These are phyloP conservation scores for Bipolaris bicolor DNA, from an alignment of 2,329 filamentous ascomycete species.

Conservation along the genomic window DNA sequence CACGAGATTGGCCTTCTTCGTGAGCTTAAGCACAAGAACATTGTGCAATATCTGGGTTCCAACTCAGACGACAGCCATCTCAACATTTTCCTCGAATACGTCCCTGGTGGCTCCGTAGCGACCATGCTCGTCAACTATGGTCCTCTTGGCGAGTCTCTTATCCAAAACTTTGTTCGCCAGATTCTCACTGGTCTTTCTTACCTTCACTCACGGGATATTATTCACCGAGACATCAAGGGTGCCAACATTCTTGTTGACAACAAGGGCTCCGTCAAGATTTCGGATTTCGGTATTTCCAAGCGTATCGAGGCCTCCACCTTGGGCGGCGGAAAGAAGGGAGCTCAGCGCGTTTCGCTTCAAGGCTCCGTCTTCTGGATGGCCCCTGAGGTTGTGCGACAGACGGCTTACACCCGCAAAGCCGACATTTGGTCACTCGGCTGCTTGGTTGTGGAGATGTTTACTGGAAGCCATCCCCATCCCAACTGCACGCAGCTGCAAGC, in stretches of 20 bases:
- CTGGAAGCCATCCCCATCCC: conserved; percentile 92
- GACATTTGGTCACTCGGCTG: conserved; percentile 99
- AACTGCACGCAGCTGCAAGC: conserved; percentile 97
- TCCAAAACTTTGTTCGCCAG: conserved; percentile 95
- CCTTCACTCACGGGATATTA: conserved; percentile 92
- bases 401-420: conserved; percentile 95
- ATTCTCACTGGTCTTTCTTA: conserved; percentile 93
- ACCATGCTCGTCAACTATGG: conserved; percentile 99
- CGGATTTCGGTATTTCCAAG: conserved; percentile 98
- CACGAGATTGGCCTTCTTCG: conserved; percentile 93
- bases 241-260: conserved; percentile 99
- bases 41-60: conserved; percentile 96
- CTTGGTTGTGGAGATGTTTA: conserved; percentile 99
- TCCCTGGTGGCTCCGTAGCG: conserved; percentile 94
- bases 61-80: conserved; percentile 88
- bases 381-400: conserved; percentile 96
- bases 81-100: conserved; percentile 99
- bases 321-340: conserved; percentile 40
- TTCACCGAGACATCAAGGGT: conserved; percentile 98
- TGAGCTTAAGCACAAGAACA: conserved; percentile 93
- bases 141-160: conserved; percentile 87
- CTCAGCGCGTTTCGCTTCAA: conserved; percentile 75
- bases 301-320: conserved; percentile 92
- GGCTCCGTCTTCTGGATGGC: conserved; percentile 99
- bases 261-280: conserved; percentile 98